These are phyloP conservation scores for Lycium barbarum DNA, from an alignment of 257 asterid genomes.

Conservation along the genomic window DNA sequence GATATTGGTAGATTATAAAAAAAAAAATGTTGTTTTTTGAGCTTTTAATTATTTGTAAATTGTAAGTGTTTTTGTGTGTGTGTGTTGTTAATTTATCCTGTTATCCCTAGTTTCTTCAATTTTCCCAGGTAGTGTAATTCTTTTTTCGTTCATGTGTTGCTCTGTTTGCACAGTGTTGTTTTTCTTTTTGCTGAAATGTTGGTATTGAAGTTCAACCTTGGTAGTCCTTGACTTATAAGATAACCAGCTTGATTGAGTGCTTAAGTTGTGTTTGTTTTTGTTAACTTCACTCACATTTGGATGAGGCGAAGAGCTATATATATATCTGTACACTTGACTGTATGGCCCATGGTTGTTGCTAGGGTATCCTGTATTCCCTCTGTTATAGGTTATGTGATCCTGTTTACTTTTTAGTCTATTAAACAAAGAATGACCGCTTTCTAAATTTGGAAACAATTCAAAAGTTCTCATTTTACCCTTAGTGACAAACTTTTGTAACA, in stretches of 20 bases:
- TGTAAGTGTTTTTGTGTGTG: not conserved
- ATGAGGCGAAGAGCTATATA: not conserved
- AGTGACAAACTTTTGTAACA: not conserved
- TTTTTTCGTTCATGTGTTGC: not conserved
- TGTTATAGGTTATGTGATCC: not conserved
- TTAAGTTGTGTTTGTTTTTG: not conserved
- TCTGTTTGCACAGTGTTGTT: not conserved
- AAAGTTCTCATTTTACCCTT: not conserved
- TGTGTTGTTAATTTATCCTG: not conserved
- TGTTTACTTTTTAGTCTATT: not conserved
- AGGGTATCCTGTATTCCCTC: not conserved
- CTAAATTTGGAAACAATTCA: not conserved
- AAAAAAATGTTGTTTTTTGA: not conserved
- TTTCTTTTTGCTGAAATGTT: not conserved
- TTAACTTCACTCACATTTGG: not conserved
- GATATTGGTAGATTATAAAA: too few relatives aligned
- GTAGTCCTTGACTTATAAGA: not conserved
- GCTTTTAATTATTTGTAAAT: not conserved
- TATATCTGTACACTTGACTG: not conserved
- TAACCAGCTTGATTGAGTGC: not conserved
- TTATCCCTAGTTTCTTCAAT: not conserved
- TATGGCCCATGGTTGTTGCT: not conserved
- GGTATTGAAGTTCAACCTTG: not conserved
- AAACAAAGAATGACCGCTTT: not conserved
- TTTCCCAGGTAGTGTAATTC: not conserved